Base-by-base conservation (phyloP, 1,284 basidiomycete species). In the Austroboletus novae-zelandiae region DNA sequence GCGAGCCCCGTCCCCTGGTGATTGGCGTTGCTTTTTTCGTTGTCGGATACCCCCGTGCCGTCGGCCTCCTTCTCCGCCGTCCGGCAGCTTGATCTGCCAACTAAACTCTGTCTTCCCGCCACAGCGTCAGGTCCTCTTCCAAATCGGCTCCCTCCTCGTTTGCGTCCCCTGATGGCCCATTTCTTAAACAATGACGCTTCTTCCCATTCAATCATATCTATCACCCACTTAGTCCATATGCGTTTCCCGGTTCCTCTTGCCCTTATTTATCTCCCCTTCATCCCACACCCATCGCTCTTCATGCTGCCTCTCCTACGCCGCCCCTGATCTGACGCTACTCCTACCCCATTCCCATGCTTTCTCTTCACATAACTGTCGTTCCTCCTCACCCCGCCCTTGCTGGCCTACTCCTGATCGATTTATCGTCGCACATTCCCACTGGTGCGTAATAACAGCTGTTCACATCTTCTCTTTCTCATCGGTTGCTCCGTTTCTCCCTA, bases 11-110 rank as follows among this genome's bases (percentile, higher is more conserved):
- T 30, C 36, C 9, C 17, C 27, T 17, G 27, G 44, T 54, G 56
- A 57, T 57, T 56, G 53, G 45, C 58, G 52, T 56, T 56, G 45
- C 59, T 59, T 18, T 51, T 56, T 59, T 53, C 42, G 59, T 51
- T 31, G 42, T 56, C 36, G 18, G 40, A 56, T 3, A 9, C 11
- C 34, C 14, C 48, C 5, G 31, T 31, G 36, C 36, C 48, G 40
- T 52, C 36, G 18, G 9, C 31, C 23, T 35, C 30, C 41, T 41
- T 43, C 17, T 31, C 30, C 30, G 30, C 30, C 30, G 8, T 31
- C 30, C 30, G 9, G 13, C 13, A 31, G 37, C 34, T 31, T 36
- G 48, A 51, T 20, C 51, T 40, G 34, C 50, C 29, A 32, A 40
- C 40, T 13, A 27, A 36, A 30, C 42, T 32, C 20, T 39, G 17